phyloP scores from a whole-genome alignment of 805 yeast genomes.

The Clavispora phyllophila region DNA sequence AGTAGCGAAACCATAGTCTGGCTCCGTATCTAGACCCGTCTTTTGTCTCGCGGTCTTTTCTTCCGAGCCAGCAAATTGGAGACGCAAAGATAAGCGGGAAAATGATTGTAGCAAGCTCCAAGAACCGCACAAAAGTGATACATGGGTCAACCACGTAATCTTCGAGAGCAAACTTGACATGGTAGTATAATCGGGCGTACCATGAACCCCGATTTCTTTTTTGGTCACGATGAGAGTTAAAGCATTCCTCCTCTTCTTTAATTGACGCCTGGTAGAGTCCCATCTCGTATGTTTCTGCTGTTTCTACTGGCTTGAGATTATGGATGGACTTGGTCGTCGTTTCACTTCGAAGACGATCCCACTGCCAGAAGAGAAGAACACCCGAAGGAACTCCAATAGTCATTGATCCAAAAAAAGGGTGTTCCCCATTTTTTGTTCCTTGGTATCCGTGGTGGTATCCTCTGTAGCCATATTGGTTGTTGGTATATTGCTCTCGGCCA shows the following conservation, averaged over 20 bases:
- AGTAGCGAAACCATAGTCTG: slow-evolving; percentile 60
- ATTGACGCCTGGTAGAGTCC: slow-evolving; percentile 61
- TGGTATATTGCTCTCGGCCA: neutral
- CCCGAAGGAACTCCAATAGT: neutral
- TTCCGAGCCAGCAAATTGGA: slow-evolving; percentile 64
- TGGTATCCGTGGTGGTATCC: neutral
- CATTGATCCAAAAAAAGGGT: neutral
- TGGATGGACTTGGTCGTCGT: slow-evolving; percentile 22
- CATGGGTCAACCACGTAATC: slow-evolving; percentile 68
- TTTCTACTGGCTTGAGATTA: slow-evolving; percentile 39
- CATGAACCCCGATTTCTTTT: slow-evolving; percentile 17
- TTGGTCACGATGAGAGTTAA: slow-evolving; percentile 26
- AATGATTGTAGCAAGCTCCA: slow-evolving; percentile 62
- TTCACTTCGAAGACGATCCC: neutral
- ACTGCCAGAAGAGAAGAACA: neutral
- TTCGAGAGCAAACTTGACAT: slow-evolving; percentile 37
- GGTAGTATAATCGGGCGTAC: slow-evolving; percentile 28
- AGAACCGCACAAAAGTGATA: slow-evolving; percentile 60
- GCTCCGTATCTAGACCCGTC: slow-evolving; percentile 54
- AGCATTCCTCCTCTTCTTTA: slow-evolving; percentile 43
- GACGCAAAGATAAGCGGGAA: slow-evolving; percentile 59
- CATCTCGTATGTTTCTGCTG: slow-evolving; percentile 64
- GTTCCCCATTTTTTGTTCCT: neutral
- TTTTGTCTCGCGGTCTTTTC: slow-evolving; percentile 26
- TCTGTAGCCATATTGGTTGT: neutral